These are phyloP conservation scores for Tetrahymena elliotti DNA, from an alignment of 73 alveolate genomes.

Conservation along the genomic window DNA sequence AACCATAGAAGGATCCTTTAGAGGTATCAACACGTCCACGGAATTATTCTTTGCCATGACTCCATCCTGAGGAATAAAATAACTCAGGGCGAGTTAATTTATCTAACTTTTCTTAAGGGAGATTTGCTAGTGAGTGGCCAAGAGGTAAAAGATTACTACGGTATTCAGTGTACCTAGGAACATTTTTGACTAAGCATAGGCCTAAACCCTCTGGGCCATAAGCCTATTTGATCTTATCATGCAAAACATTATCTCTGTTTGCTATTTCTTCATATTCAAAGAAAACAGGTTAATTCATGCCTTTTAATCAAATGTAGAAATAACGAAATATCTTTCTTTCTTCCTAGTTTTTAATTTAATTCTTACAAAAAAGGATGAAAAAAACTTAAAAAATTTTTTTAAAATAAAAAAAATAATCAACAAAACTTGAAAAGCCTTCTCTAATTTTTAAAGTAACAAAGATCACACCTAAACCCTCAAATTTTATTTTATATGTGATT, in stretches of 20 bases:
- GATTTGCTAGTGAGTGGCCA: slow-evolving; percentile 47
- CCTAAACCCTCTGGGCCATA: slow-evolving; percentile 61
- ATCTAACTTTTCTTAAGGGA: slow-evolving; percentile 34
- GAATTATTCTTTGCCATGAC: slow-evolving; percentile 69
- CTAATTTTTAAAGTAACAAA: not conserved
- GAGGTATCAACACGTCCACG: slow-evolving; percentile 56
- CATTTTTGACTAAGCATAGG: slow-evolving; percentile 37
- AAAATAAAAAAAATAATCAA: not conserved
- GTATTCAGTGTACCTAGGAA: slow-evolving; percentile 48
- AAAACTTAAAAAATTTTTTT: too few relatives aligned
- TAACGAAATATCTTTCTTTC: not conserved
- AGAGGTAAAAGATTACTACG: slow-evolving; percentile 50
- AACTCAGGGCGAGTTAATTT: slow-evolving; percentile 53
- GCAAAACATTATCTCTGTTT: not conserved
- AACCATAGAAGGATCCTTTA: slow-evolving; percentile 74
- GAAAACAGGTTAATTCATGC: not conserved
- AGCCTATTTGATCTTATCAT: slow-evolving; percentile 49
- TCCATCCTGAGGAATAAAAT: slow-evolving; percentile 61
- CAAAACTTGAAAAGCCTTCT: not conserved
- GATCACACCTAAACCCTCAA: not conserved
- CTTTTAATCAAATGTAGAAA: not conserved
- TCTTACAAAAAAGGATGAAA: not conserved
- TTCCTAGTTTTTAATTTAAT: too few relatives aligned
- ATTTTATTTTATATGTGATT: too few relatives aligned
- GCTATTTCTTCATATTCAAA: not conserved